Conservation (phyloP, 108 stramenopile genomes). For the Cyclotella cryptica region DNA sequence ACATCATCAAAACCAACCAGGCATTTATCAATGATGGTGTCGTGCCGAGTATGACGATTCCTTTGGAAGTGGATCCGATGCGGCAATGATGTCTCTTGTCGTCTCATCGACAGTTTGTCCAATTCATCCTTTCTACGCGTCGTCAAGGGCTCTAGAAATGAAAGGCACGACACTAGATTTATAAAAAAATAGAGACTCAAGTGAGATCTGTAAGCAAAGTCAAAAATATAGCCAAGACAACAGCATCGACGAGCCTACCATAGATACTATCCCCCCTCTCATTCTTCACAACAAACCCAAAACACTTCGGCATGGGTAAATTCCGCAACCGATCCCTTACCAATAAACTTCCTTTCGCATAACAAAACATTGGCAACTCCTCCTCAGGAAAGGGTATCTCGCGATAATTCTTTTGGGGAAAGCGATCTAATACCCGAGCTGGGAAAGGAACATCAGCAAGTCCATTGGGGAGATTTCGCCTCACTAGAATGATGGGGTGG, state of each 20-base stretch:
- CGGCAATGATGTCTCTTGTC: conserved; percentile 66
- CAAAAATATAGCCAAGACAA: background rate
- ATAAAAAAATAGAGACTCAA: background rate
- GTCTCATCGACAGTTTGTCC: conserved; percentile 57
- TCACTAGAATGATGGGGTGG: conserved; percentile 49
- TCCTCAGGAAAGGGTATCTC: conserved; percentile 87
- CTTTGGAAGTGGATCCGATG: conserved; percentile 67
- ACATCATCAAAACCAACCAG: conserved; percentile 79
- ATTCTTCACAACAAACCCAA: conserved; percentile 92
- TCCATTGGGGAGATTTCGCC: conserved; percentile 74
- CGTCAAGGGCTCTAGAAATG: conserved; percentile 86
- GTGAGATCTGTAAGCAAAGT: background rate
- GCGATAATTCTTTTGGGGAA: conserved; percentile 86
- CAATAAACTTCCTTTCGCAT: conserved; percentile 79
- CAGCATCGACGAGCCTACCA: conserved; percentile 36
- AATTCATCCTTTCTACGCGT: conserved; percentile 61
- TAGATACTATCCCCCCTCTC: conserved; percentile 83
- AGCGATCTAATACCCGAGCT: conserved; percentile 80
- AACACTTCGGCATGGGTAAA: conserved; percentile 74
- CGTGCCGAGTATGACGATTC: conserved; percentile 22
- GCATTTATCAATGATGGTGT: conserved; percentile 27
- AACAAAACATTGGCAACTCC: conserved; percentile 91
- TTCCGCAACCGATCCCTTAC: conserved; percentile 71
- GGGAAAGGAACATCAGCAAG: conserved; percentile 79
- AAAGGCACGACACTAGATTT: conserved; percentile 74